Evolutionary conservation across 2,329 filamentous ascomycete genomes (phyloP).

Genomic region (Sclerotinia sclerotiorum): DNA sequence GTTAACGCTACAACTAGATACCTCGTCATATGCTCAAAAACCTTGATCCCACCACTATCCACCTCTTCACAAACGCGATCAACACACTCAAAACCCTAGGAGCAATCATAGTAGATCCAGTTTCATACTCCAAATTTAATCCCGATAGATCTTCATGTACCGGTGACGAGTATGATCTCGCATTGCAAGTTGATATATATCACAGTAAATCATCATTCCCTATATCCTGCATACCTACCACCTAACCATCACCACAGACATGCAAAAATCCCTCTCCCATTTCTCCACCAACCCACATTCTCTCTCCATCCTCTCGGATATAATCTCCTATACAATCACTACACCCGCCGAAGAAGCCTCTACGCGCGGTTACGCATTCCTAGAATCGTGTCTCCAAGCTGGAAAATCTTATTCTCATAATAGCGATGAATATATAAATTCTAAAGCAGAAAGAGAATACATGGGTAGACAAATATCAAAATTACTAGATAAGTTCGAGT

Average conservation of each 20-base stretch:
- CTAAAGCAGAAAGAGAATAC: neutral
- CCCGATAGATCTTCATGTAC: constrained; percentile 45
- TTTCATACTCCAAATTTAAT: constrained; percentile 50
- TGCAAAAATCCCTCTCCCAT: neutral
- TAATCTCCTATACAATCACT: constrained; percentile 3
- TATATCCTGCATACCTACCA: neutral
- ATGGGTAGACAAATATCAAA: constrained; percentile 19
- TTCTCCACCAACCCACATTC: constrained; percentile 15
- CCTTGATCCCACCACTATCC: neutral
- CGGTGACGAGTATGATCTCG: constrained; percentile 9
- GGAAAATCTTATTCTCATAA: neutral
- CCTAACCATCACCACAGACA: neutral
- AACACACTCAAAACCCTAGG: constrained; percentile 8
- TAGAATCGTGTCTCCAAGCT: neutral
- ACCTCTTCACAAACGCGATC: constrained; percentile 10
- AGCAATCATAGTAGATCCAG: constrained; percentile 64
- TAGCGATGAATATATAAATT: constrained; percentile 10
- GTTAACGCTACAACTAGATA: neutral
- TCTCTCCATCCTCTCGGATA: constrained; percentile 8
- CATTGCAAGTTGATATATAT: constrained; percentile 8
- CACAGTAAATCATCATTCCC: constrained; percentile 4
- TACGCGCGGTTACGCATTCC: neutral
- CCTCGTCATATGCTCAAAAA: constrained; percentile 14
- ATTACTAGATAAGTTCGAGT: constrained; percentile 7
- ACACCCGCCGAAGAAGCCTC: constrained; percentile 3